These are phyloP conservation scores for Flaveria ramosissima DNA, from an alignment of 129 eudicot genomes.

Conservation along the genomic window DNA sequence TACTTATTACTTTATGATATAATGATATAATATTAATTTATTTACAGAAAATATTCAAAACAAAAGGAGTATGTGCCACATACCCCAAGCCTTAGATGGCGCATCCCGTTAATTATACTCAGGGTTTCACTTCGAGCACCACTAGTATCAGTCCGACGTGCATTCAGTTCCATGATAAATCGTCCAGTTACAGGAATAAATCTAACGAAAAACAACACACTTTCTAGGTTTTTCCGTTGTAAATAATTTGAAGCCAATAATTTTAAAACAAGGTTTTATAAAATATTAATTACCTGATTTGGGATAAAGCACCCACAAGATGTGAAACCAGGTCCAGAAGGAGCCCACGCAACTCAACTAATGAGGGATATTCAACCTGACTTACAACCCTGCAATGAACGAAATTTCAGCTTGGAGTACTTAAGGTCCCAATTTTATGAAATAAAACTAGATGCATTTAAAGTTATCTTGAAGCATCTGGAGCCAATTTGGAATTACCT, in stretches of 20 bases:
- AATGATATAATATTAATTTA: not conserved
- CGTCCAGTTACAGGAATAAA: conserved; percentile 84
- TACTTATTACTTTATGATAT: not conserved
- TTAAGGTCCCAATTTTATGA: not conserved
- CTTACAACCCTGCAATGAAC: conserved; percentile 74
- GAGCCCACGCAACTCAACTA: conserved; percentile 79
- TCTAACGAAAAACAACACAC: conserved; percentile 36
- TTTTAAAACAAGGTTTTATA: not conserved
- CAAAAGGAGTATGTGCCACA: conserved; percentile 22
- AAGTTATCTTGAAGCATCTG: conserved; percentile 17
- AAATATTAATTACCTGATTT: conserved; percentile 56
- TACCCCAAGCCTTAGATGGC: conserved; percentile 91
- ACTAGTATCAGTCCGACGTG: conserved; percentile 87
- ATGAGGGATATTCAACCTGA: conserved; percentile 92
- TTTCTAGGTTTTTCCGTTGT: not conserved
- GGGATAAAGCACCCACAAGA: conserved; percentile 87
- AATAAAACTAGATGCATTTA: not conserved
- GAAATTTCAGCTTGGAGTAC: not conserved
- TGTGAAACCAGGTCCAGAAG: conserved; percentile 88
- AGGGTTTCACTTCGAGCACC: conserved; percentile 89
- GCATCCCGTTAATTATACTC: conserved; percentile 88
- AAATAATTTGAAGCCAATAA: not conserved
- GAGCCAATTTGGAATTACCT: conserved; percentile 53
- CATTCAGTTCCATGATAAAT: conserved; percentile 88
- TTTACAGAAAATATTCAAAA: not conserved